Evolutionary conservation across 2,329 filamentous ascomycete species (phyloP).

Genomic region (Penicillium sp.): DNA sequence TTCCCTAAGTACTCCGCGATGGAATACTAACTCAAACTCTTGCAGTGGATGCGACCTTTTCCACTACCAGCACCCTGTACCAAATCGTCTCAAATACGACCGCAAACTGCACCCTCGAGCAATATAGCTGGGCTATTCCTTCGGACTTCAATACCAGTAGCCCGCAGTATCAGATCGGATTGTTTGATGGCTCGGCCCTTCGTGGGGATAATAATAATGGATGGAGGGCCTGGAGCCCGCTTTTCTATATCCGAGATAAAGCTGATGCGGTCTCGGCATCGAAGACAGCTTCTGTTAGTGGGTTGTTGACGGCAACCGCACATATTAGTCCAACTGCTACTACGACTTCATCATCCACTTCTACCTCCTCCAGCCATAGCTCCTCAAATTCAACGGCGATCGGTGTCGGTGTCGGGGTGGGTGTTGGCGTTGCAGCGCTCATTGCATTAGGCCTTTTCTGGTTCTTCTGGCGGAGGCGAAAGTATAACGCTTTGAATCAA

Average conservation of each 20-base stretch:
- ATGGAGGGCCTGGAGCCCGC: conserved; percentile 1
- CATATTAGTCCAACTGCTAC: background rate
- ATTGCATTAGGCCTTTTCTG: background rate
- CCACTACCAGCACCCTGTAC: background rate
- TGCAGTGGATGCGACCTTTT: background rate
- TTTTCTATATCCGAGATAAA: conserved; percentile 1
- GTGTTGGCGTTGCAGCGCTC: conserved; percentile 1
- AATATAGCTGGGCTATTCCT: conserved; percentile 6
- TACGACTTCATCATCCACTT: background rate
- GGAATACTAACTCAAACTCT: background rate
- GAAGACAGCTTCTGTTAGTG: background rate
- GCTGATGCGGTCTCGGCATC: background rate
- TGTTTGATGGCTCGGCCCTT: conserved; percentile 1
- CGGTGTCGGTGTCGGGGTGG: conserved; percentile 1
- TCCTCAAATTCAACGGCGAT: background rate
- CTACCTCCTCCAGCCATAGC: background rate
- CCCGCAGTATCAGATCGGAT: conserved; percentile 2
- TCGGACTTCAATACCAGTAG: conserved; percentile 3
- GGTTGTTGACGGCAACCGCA: background rate
- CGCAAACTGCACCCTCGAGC: conserved; percentile 3
- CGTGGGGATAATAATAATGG: conserved; percentile 1
- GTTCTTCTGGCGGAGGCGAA: background rate
- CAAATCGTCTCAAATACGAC: background rate
- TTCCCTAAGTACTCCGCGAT: too few species aligned
- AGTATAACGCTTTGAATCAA: background rate